A percentile compares a stretch with the other conserved stretches of the same genome.
phyloP scores from a whole-genome alignment of 2,329 filamentous ascomycete species.

The Pyrenophora graminea region DNA sequence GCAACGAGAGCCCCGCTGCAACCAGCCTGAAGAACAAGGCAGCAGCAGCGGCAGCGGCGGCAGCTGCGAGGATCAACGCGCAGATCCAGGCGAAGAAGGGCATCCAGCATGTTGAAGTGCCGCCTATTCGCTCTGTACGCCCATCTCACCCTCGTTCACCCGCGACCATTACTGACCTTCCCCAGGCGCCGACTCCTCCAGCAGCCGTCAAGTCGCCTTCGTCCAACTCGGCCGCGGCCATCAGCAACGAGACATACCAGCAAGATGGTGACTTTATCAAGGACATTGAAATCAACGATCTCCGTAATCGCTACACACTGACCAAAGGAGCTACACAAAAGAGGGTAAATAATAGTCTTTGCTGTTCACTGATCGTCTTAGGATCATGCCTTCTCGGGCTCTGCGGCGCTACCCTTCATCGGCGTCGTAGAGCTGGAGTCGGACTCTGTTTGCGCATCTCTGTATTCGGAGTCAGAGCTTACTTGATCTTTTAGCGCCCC shows the following conservation, averaged over 20 bases:
- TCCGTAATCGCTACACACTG: slow-evolving; percentile 94
- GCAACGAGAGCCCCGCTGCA: slow-evolving; percentile 51
- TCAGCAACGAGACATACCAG: slow-evolving; percentile 83
- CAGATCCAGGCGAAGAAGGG: slow-evolving; percentile 69
- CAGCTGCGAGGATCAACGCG: slow-evolving; percentile 59
- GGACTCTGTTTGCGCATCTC: slow-evolving; percentile 40
- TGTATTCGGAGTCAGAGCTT: slow-evolving; percentile 52
- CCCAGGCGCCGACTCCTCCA: slow-evolving; percentile 54
- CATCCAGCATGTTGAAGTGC: slow-evolving; percentile 87
- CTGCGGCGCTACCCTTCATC: slow-evolving; percentile 52
- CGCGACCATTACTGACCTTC: slow-evolving; percentile 18
- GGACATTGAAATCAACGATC: slow-evolving; percentile 97
- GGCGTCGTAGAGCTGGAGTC: slow-evolving; percentile 50
- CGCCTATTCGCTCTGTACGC: slow-evolving; percentile 70
- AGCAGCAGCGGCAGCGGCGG: slow-evolving; percentile 78
- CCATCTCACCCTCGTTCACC: background rate
- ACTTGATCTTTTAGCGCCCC: slow-evolving; percentile 51
- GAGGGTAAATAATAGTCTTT: slow-evolving; percentile 95
- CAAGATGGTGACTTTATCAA: slow-evolving; percentile 98
- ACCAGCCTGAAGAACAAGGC: slow-evolving; percentile 63
- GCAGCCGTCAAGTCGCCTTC: slow-evolving; percentile 58
- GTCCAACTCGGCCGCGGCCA: slow-evolving; percentile 51
- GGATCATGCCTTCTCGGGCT: slow-evolving; percentile 48
- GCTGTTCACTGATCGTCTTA: slow-evolving; percentile 67
- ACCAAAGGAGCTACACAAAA: slow-evolving; percentile 98